These are phyloP conservation scores for Ogataea henricii DNA, from an alignment of 805 yeast genomes.

Conservation along the genomic window DNA sequence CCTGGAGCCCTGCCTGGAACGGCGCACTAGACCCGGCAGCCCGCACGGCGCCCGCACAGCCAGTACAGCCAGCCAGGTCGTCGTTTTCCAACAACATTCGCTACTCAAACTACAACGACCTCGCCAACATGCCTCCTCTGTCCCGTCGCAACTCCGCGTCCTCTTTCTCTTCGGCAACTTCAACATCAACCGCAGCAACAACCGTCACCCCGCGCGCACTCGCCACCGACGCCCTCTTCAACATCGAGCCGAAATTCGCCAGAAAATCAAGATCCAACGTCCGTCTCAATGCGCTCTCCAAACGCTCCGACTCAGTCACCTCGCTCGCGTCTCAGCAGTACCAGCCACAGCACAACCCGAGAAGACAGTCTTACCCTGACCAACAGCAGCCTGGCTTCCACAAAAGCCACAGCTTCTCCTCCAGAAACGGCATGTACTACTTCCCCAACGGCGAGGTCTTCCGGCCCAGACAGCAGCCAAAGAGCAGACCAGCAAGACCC, in stretches of 20 bases:
- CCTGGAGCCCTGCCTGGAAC: background rate
- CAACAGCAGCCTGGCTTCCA: background rate
- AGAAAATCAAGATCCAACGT: constrained; percentile 37
- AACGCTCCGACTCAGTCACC: constrained; percentile 23
- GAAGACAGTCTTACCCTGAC: constrained; percentile 1
- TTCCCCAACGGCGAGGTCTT: constrained; percentile 60
- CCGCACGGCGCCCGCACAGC: background rate
- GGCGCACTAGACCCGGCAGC: background rate
- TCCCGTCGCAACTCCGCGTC: constrained; percentile 39
- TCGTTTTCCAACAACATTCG: constrained; percentile 4
- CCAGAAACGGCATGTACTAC: constrained; percentile 27
- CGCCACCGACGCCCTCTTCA: constrained; percentile 42
- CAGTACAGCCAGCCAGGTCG: background rate
- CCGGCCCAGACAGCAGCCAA: constrained; percentile 45
- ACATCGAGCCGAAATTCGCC: constrained; percentile 42
- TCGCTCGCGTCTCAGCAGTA: constrained; percentile 12
- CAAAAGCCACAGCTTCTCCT: constrained; percentile 2
- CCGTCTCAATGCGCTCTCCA: constrained; percentile 13
- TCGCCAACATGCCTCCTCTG: constrained; percentile 5
- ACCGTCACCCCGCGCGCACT: constrained; percentile 32
- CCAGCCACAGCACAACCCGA: background rate
- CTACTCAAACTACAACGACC: constrained; percentile 5
- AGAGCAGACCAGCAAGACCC: constrained; percentile 42
- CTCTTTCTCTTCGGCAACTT: constrained; percentile 29
- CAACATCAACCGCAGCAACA: constrained; percentile 7